Evolutionary conservation across 2,329 filamentous ascomycete genomes (phyloP), one percentile per base, ranked within the genome.

Genomic region (Ceratocystis variospora): DNA sequence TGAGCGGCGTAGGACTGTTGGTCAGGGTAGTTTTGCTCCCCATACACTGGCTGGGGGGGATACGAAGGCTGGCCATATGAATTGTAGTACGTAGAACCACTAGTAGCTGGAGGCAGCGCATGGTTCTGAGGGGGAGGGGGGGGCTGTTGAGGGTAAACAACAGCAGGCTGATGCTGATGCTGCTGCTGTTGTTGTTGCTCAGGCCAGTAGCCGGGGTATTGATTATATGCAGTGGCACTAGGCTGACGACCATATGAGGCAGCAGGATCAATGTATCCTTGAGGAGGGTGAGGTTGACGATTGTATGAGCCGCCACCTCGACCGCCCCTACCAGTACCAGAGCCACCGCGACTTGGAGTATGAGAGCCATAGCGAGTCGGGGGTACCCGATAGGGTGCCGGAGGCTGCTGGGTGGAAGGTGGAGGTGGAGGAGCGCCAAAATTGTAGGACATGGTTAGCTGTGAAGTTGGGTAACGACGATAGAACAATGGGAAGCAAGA

Each of bases 361-460:
- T 66, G 44, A 37, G 68, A 68, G n/a, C 63, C 63, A 62, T 66
- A 66, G 25, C 59, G 46, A 48, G 72, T 73, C 68, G 72, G 71
- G 37, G 75, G 79, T 1, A 79, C 76, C n/a, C 80, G 79, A 17
- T 73, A 72, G 25, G 76, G 79, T 2, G 80, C 76, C n/a, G 80
- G 78, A 15, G 72, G 72, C 68, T 73, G 71, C 31, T 75, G 79
- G 2, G 80, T 76, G n/a, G 80, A 79, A 12, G 73, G 72, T 31
- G 76, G 79, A 3, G 80, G 77, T 19, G 80, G 79, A 15, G 80
- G 80, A 66, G 80, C 80, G n/a, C 77, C 80, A 75, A 82, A 83
- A 64, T 77, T 79, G 75, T 83, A 82, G 25, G 80, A 76, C 80
- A 82, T 82, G 62, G 66, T 67, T 68, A 65, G 41, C 61, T 65